Conservation (phyloP, 2,329 filamentous ascomycete genomes). For the Xylaria sp. region DNA sequence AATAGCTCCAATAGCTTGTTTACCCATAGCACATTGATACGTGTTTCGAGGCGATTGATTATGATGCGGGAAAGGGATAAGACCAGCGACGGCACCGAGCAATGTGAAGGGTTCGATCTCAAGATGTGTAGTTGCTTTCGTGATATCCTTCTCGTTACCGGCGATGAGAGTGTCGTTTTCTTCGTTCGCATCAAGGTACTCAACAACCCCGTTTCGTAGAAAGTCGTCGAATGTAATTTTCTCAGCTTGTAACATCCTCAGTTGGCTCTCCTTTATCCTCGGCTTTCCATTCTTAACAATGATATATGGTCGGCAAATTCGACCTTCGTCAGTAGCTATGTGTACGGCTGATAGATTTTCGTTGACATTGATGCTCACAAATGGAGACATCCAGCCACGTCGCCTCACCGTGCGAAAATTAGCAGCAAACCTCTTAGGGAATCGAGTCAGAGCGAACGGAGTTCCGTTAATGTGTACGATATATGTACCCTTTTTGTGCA, state of each 20-base stretch:
- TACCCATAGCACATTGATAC: slow-evolving; percentile 99
- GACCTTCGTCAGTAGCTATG: slow-evolving; percentile 95
- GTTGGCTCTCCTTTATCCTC: slow-evolving; percentile 80
- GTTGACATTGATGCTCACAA: slow-evolving; percentile 96
- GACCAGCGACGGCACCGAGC: slow-evolving; percentile 90
- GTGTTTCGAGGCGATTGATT: slow-evolving; percentile 99
- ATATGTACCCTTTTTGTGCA: slow-evolving; percentile 85
- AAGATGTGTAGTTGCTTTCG: slow-evolving; percentile 85
- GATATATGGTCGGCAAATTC: slow-evolving; percentile 95
- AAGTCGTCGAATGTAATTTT: slow-evolving; percentile 95
- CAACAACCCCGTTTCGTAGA: slow-evolving; percentile 86
- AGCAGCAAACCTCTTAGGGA: slow-evolving; percentile 86
- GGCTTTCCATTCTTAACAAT: slow-evolving; percentile 90
- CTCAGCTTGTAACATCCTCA: slow-evolving; percentile 84
- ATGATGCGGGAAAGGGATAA: slow-evolving; percentile 98
- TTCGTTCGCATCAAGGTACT: slow-evolving; percentile 98
- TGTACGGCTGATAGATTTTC: slow-evolving; percentile 91
- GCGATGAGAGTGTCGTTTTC: slow-evolving; percentile 97
- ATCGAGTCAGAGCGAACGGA: slow-evolving; percentile 85
- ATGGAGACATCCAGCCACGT: slow-evolving; percentile 92
- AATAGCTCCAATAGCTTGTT: slow-evolving; percentile 98
- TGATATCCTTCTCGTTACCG: slow-evolving; percentile 86
- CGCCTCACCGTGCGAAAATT: slow-evolving; percentile 88
- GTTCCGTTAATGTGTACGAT: slow-evolving; percentile 97
- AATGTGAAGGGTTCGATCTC: slow-evolving; percentile 99